phyloP scores from a whole-genome alignment of 345 rosid species.

The Boechera retrofracta region DNA sequence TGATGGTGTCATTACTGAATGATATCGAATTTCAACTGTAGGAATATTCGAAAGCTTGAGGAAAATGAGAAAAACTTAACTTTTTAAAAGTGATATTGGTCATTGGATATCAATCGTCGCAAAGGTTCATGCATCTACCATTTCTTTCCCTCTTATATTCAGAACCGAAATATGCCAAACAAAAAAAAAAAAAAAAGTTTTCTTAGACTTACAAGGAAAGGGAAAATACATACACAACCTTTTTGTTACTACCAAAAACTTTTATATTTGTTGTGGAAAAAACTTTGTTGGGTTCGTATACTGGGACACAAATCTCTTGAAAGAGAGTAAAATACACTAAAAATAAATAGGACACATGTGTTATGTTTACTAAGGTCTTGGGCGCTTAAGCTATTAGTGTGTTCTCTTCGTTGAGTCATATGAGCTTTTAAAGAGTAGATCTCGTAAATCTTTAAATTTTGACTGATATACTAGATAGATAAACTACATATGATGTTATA shows the following conservation, averaged over 20 bases:
- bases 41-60: not conserved
- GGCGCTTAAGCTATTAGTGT: not conserved
- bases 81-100: not conserved
- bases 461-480: not conserved
- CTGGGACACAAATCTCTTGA: too few relatives aligned
- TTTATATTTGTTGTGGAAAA: not conserved
- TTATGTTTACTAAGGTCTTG: too few relatives aligned
- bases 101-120: not conserved
- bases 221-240: not conserved
- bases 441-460: not conserved
- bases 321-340: too few relatives aligned
- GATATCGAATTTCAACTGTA: not conserved
- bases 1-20: not conserved
- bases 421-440: not conserved
- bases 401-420: not conserved
- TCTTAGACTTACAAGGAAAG: too few relatives aligned
- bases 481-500: not conserved
- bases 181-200: too few relatives aligned
- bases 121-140: slow-evolving; percentile 30
- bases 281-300: too few relatives aligned
- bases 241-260: not conserved
- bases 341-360: too few relatives aligned
- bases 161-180: not conserved
- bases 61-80: not conserved
- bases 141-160: not conserved